Base-by-base conservation (phyloP, 2,329 filamentous ascomycete species). In the Periconia sp. region DNA sequence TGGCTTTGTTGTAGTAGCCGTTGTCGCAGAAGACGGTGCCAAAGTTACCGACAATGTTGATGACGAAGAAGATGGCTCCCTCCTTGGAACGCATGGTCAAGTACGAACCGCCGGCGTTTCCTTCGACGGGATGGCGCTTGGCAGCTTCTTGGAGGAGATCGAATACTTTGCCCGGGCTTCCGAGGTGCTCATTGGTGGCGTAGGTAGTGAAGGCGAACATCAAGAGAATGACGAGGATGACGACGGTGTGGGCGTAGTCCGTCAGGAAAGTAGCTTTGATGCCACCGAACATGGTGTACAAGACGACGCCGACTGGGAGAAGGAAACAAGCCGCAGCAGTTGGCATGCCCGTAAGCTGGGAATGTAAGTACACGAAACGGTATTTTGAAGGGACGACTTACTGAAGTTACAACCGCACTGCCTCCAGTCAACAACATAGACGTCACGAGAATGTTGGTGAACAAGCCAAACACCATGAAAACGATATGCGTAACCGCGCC, bases 1-100 rank as follows among this genome's bases (percentile, higher is more conserved):
- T 96, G 31, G 91, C 92, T 74, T 96, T 96, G 81, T 96, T 95
- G 77, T 92, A 96, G 77, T 95, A 96, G 48, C 74, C 87, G 60
- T 92, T 92, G 68, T 95, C 91, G 43, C 91, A 81, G 77, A 95
- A 95, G 3, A 95, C 90, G 1, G 89, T 92, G 6, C 80, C 88
- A 55, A 93, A 94, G 74, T 92, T 92, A 41, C 90, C 90, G 35
- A 92, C 88, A 45, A 90, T 87, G 74, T 95, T 95, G 76, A 95
- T 95, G 37, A 95, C 86, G 73, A 96, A 96, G 79, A 96, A 96
- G 52, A 94, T 90, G 41, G 85, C 90, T 6, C 92, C 92, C 63
- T 93, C 87, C 54, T 83, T 84, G 1, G 88, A 91, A 53, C 83
- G 80, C 91, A 96, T 95, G 0, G 92, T 96, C 15, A 96, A 77